Conservation (phyloP, 2,329 filamentous ascomycete species). For the Neofusicoccum umdonicola region DNA sequence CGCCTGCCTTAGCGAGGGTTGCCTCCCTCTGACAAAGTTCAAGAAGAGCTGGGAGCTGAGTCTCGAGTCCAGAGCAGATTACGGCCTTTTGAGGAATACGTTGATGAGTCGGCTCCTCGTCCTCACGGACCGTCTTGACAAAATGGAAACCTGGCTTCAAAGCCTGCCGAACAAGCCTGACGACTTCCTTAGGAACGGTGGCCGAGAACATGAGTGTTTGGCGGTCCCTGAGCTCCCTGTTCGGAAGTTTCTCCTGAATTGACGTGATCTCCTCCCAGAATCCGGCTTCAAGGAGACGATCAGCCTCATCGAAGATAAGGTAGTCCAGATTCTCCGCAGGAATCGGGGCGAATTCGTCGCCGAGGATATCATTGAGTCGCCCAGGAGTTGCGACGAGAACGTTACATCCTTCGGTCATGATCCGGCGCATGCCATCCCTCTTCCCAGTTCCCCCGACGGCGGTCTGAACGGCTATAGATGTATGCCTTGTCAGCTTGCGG, state of each 20-base stretch:
- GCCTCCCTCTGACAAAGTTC: constrained; percentile 69
- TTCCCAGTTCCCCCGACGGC: constrained; percentile 95
- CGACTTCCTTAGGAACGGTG: constrained; percentile 81
- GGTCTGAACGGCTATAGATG: constrained; percentile 66
- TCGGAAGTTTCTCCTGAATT: constrained; percentile 58
- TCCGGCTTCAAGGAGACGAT: constrained; percentile 64
- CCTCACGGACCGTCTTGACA: constrained; percentile 78
- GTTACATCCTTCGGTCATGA: constrained; percentile 76
- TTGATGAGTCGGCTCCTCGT: constrained; percentile 83
- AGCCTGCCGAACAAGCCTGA: constrained; percentile 72
- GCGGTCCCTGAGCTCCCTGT: constrained; percentile 61
- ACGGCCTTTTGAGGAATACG: constrained; percentile 78
- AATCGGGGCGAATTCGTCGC: constrained; percentile 62
- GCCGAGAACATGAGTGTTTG: constrained; percentile 96
- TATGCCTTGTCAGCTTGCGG: constrained; percentile 61
- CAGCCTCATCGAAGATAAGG: constrained; percentile 64
- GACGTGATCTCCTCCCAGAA: constrained; percentile 50
- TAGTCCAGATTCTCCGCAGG: constrained; percentile 60
- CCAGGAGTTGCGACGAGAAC: constrained; percentile 89
- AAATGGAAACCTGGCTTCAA: constrained; percentile 85
- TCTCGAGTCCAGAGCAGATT: constrained; percentile 65
- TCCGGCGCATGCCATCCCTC: constrained; percentile 61
- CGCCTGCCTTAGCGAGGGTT: constrained; percentile 42
- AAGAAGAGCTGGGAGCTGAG: constrained; percentile 71
- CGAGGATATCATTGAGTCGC: constrained; percentile 76